Percentiles rank a stretch among this genome's conserved stretches.
Evolutionary conservation across 345 rosid species (phyloP).

Genomic region (Salix caprea): DNA sequence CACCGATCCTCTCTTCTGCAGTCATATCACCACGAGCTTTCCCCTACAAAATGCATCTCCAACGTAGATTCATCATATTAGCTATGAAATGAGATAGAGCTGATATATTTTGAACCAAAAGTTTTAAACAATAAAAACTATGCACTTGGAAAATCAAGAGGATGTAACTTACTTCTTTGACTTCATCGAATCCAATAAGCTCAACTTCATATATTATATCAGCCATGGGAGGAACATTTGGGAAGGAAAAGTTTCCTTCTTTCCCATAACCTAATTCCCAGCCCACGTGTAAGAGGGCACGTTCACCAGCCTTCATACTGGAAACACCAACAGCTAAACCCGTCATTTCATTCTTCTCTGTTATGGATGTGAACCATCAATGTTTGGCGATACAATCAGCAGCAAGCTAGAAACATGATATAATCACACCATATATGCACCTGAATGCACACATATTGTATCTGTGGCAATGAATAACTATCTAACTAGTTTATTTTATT

Average conservation of each 20-base stretch:
- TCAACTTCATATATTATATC: constrained; percentile 83
- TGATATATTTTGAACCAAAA: neutral
- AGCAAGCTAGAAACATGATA: neutral
- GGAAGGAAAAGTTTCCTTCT: constrained; percentile 95
- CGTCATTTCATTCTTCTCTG: constrained; percentile 87
- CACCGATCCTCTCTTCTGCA: constrained; percentile 91
- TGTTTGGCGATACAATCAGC: neutral
- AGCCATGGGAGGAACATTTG: constrained; percentile 91
- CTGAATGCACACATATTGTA: neutral
- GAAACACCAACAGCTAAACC: constrained; percentile 87
- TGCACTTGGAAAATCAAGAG: neutral
- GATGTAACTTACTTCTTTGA: constrained; percentile 66
- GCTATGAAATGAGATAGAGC: neutral
- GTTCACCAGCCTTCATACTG: constrained; percentile 89
- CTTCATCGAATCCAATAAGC: constrained; percentile 96
- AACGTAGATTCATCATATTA: neutral
- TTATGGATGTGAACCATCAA: constrained; percentile 14
- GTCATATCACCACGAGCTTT: constrained; percentile 94
- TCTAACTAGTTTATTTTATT: neutral
- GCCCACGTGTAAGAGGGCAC: constrained; percentile 68
- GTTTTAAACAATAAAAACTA: neutral
- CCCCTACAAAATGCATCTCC: constrained; percentile 47
- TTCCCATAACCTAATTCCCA: constrained; percentile 95
- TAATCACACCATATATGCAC: neutral
- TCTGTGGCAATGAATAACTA: neutral